Conservation (phyloP, 495 filamentous ascomycete genomes). For the Hypoxylon cercidicola region DNA sequence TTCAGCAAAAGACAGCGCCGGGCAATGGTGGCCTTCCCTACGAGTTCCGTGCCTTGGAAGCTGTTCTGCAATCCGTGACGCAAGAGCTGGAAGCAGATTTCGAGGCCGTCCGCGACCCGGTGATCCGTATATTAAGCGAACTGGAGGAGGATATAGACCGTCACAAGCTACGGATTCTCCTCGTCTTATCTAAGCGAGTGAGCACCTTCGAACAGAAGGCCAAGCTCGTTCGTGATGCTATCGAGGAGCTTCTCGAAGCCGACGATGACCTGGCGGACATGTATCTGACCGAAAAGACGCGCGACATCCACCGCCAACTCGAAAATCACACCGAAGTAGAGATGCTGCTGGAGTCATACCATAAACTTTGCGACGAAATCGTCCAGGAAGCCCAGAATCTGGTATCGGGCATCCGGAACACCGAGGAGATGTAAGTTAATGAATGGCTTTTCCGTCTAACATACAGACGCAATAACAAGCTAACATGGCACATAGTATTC, state of each 20-base stretch:
- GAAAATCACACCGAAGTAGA: constrained; percentile 97
- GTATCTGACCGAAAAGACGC: constrained; percentile 89
- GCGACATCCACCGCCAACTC: constrained; percentile 76
- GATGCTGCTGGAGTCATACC: constrained; percentile 95
- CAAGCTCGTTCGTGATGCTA: constrained; percentile 90
- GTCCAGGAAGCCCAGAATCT: constrained; percentile 93
- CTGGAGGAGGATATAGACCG: constrained; percentile 97
- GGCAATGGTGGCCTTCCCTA: constrained; percentile 69
- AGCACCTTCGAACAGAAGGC: constrained; percentile 98
- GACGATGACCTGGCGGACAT: constrained; percentile 95
- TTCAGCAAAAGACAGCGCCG: constrained; percentile 63
- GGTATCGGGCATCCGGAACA: constrained; percentile 95
- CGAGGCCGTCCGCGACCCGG: constrained; percentile 89
- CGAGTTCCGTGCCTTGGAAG: constrained; percentile 81
- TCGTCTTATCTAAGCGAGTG: constrained; percentile 93
- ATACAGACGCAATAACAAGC: not conserved
- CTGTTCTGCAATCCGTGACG: constrained; percentile 84
- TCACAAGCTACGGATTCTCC: constrained; percentile 87
- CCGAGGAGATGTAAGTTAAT: constrained; percentile 89
- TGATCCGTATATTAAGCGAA: constrained; percentile 86
- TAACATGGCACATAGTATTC: constrained; percentile 68
- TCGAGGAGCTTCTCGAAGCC: constrained; percentile 96
- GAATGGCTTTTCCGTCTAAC: not conserved
- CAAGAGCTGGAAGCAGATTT: constrained; percentile 91
- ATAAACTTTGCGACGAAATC: constrained; percentile 98